Percentiles rank a stretch among this genome's conserved stretches.
Conservation (phyloP, 768 basidiomycete genomes). For the Rhodosporidiobolus sp. region DNA sequence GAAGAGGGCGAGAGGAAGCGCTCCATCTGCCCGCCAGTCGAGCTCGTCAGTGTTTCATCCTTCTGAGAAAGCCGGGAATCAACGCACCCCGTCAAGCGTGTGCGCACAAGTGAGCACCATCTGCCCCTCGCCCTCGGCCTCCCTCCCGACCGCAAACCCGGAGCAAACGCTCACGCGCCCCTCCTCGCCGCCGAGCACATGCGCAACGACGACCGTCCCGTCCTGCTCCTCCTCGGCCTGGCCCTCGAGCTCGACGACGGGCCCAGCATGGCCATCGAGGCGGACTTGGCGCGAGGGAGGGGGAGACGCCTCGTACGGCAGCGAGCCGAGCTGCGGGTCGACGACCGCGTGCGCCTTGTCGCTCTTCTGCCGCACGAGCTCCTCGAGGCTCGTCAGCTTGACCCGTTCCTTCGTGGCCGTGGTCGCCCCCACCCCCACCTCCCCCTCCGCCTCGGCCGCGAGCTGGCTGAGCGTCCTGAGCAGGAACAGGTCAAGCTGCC, state of each 20-base stretch:
- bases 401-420: neutral
- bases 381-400: neutral
- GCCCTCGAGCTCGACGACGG: neutral
- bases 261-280: conserved; percentile 33
- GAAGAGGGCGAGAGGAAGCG: conserved; percentile 45
- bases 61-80: conserved; percentile 11
- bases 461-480: conserved; percentile 11
- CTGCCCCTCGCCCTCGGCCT: conserved; percentile 36
- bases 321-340: conserved; percentile 41
- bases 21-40: conserved; percentile 45
- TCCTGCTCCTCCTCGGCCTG: conserved; percentile 44
- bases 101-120: conserved; percentile 62
- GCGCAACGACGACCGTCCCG: conserved; percentile 57
- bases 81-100: conserved; percentile 59
- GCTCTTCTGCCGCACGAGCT: neutral
- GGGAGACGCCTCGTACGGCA: conserved; percentile 60
- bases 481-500: conserved; percentile 12
- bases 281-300: conserved; percentile 46
- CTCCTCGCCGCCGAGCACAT: conserved; percentile 51
- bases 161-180: conserved; percentile 56
- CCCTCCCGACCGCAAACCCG: conserved; percentile 58
- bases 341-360: neutral
- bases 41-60: neutral
- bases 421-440: neutral
- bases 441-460: neutral